Conservation (phyloP, 805 yeast genomes). For the Hanseniaspora taiwanica region DNA sequence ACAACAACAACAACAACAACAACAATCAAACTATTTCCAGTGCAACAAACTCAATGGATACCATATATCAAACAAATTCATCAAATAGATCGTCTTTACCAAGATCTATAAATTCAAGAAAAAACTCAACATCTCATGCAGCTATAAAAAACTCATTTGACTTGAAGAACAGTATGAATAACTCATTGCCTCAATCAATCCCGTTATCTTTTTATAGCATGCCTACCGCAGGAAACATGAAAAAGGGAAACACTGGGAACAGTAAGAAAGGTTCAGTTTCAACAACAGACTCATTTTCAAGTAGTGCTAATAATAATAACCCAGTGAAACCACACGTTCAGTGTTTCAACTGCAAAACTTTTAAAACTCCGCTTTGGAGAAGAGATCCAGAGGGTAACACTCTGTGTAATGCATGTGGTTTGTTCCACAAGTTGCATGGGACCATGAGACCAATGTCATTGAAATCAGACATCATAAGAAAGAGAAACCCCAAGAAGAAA, state of each 20-base stretch:
- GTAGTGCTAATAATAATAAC: neutral
- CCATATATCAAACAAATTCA: neutral
- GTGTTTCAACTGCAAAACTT: constrained; percentile 86
- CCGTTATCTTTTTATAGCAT: too few relatives aligned
- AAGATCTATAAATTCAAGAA: neutral
- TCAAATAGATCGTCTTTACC: neutral
- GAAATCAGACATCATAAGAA: constrained; percentile 85
- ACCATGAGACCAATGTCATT: constrained; percentile 83
- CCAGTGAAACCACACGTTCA: constrained; percentile 23
- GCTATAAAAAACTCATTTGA: neutral
- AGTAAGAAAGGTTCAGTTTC: neutral
- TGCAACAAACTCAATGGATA: neutral
- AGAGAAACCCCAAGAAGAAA: constrained; percentile 54
- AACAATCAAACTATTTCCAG: neutral
- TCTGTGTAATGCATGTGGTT: constrained; percentile 91
- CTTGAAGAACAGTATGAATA: neutral
- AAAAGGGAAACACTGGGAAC: too few relatives aligned
- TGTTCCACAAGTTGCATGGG: constrained; percentile 87
- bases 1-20: constrained; percentile 2
- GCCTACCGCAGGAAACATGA: too few relatives aligned
- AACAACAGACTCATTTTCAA: constrained; percentile 1
- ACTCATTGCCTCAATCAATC: neutral
- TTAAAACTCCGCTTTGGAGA: constrained; percentile 91
- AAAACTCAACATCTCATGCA: neutral
- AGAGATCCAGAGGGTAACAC: constrained; percentile 87